Conservation (phyloP, 1,284 basidiomycete species). For the Somion occarium region DNA sequence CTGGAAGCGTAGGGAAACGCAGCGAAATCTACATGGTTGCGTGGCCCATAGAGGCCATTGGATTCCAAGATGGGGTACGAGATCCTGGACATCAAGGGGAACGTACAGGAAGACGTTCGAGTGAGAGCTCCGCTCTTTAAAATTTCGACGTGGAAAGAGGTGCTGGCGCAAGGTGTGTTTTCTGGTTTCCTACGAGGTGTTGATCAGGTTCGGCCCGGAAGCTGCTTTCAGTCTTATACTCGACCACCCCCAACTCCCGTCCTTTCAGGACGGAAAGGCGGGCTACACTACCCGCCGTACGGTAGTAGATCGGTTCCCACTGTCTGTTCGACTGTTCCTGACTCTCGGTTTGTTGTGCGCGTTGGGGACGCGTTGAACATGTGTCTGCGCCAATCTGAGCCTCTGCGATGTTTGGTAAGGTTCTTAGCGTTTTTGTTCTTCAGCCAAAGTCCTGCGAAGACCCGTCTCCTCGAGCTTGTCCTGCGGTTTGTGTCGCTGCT, state of each 20-base stretch:
- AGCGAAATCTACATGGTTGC: constrained; percentile 46
- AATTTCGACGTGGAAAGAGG: background rate
- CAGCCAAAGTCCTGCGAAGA: constrained; percentile 17
- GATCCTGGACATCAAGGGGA: constrained; percentile 16
- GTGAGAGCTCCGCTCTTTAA: background rate
- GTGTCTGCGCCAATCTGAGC: constrained; percentile 18
- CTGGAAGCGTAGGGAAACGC: constrained; percentile 45
- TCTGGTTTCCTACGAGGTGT: constrained; percentile 5
- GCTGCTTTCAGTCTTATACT: constrained; percentile 10
- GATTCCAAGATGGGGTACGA: constrained; percentile 7
- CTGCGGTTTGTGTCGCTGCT: constrained; percentile 6
- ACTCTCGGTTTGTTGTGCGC: constrained; percentile 8
- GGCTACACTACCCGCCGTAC: constrained; percentile 21
- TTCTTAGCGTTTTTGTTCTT: constrained; percentile 12
- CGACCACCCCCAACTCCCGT: constrained; percentile 24
- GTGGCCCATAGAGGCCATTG: constrained; percentile 17
- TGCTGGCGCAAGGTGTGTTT: constrained; percentile 4
- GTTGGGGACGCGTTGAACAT: constrained; percentile 18
- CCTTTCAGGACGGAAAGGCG: constrained; percentile 29
- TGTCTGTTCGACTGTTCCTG: constrained; percentile 9
- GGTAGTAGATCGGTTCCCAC: constrained; percentile 22
- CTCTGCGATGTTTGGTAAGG: constrained; percentile 9
- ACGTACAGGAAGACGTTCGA: constrained; percentile 20
- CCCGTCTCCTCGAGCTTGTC: constrained; percentile 14
- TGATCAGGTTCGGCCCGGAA: constrained; percentile 14